Evolutionary conservation across 345 rosid species (phyloP).

Genomic region (Sisymbrium irio): DNA sequence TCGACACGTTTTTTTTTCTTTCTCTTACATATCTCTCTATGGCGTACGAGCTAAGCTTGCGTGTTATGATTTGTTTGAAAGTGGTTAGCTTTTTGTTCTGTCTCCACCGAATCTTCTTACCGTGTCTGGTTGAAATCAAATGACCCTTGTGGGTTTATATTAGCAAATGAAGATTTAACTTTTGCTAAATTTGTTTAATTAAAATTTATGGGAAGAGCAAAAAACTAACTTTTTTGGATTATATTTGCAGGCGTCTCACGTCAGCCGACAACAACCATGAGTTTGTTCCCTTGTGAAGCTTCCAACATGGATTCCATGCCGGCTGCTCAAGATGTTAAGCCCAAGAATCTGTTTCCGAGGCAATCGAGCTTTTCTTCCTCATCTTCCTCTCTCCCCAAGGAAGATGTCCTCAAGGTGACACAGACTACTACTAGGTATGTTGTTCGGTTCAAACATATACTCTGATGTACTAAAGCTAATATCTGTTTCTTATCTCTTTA

Average conservation of each 20-base stretch:
- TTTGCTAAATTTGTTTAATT: neutral
- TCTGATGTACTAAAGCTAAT: neutral
- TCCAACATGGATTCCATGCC: constrained; percentile 22
- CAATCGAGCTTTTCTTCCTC: constrained; percentile 45
- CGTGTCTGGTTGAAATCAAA: neutral
- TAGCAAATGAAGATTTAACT: neutral
- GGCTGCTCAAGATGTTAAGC: constrained; percentile 27
- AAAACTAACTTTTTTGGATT: constrained; percentile 13
- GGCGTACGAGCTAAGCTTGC: neutral
- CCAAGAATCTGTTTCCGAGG: constrained; percentile 65
- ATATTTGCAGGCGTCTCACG: constrained; percentile 21
- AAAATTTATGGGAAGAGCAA: neutral
- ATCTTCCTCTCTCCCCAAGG: constrained; percentile 35
- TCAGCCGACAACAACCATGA: constrained; percentile 49
- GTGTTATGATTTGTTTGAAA: neutral
- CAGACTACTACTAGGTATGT: constrained; percentile 39
- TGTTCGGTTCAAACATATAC: neutral
- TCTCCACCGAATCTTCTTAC: neutral
- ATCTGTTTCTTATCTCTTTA: neutral
- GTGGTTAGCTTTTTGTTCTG: neutral
- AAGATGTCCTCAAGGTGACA: constrained; percentile 36
- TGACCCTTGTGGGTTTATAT: neutral
- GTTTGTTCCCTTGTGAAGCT: constrained; percentile 58
- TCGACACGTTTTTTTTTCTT: neutral
- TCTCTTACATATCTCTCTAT: neutral